phyloP scores from a whole-genome alignment of 129 eudicot genomes.

The Artemisia tridentata region DNA sequence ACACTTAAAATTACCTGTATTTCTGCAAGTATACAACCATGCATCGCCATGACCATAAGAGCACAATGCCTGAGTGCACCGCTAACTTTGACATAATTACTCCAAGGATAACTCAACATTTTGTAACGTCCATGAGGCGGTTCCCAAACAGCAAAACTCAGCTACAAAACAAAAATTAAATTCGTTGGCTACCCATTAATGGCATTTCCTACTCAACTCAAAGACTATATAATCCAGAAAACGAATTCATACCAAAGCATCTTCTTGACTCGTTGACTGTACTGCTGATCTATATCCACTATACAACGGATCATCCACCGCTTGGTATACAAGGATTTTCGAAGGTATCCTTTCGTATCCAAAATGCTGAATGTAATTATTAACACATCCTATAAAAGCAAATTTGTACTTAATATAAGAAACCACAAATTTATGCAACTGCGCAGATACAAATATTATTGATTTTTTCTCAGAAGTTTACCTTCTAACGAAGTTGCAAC shows the following conservation, averaged over 20 bases:
- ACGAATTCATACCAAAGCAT: slow-evolving; percentile 55
- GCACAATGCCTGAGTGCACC: slow-evolving; percentile 96
- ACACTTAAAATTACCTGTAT: slow-evolving; percentile 65
- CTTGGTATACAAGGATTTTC: slow-evolving; percentile 75
- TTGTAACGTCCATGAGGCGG: slow-evolving; percentile 97
- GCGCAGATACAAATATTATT: neutral
- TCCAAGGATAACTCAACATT: slow-evolving; percentile 80
- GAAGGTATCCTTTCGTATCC: slow-evolving; percentile 85
- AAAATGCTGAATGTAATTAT: slow-evolving; percentile 63
- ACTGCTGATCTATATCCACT: slow-evolving; percentile 90
- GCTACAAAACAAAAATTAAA: slow-evolving; percentile 36
- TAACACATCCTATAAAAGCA: slow-evolving; percentile 61
- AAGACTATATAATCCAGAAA: neutral
- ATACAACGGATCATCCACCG: slow-evolving; percentile 85
- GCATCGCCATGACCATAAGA: slow-evolving; percentile 97
- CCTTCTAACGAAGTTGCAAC: slow-evolving; percentile 96
- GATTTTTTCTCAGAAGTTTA: slow-evolving; percentile 9
- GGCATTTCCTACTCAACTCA: neutral
- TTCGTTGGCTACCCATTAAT: neutral
- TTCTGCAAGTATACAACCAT: slow-evolving; percentile 90
- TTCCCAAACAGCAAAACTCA: slow-evolving; percentile 84
- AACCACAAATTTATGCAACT: too few species aligned
- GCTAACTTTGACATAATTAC: slow-evolving; percentile 73
- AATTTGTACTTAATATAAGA: neutral
- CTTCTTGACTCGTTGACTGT: slow-evolving; percentile 89